Percentiles rank a stretch among this genome's conserved stretches.
phyloP scores from a whole-genome alignment of 768 basidiomycete genomes.

The Heimioporus sp. region DNA sequence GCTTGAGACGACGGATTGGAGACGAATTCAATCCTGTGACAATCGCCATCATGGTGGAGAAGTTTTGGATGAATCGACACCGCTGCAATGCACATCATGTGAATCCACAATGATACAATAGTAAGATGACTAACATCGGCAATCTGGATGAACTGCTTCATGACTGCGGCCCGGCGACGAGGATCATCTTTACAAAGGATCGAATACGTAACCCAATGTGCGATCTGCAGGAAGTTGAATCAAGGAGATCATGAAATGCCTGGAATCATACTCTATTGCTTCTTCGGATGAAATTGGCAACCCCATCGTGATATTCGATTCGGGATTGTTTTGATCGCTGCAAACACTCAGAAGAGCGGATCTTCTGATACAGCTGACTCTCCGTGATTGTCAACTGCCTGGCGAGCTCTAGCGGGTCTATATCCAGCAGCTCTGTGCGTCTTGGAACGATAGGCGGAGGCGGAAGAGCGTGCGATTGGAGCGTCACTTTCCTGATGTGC shows the following conservation, averaged over 20 bases:
- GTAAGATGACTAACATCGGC: slow-evolving; percentile 50
- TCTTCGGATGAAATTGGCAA: slow-evolving; percentile 55
- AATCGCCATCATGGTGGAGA: slow-evolving; percentile 65
- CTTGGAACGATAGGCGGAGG: slow-evolving; percentile 47
- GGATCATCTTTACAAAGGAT: slow-evolving; percentile 56
- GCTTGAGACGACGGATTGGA: slow-evolving; percentile 60
- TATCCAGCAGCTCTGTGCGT: slow-evolving; percentile 54
- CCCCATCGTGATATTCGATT: slow-evolving; percentile 46
- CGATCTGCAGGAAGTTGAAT: slow-evolving; percentile 36
- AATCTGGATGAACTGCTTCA: slow-evolving; percentile 66
- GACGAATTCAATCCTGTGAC: slow-evolving; percentile 67
- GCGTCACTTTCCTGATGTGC: slow-evolving; percentile 35
- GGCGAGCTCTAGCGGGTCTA: slow-evolving; percentile 63
- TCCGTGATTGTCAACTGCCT: slow-evolving; percentile 69
- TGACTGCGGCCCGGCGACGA: slow-evolving; percentile 54
- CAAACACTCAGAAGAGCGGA: slow-evolving; percentile 60
- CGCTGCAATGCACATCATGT: slow-evolving; percentile 40
- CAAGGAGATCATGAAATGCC: background rate
- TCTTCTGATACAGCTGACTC: slow-evolving; percentile 54
- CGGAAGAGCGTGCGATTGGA: slow-evolving; percentile 39
- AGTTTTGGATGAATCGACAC: slow-evolving; percentile 63
- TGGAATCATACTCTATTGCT: slow-evolving; percentile 47
- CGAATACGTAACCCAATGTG: slow-evolving; percentile 59
- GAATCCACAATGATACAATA: background rate
- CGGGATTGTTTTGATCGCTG: slow-evolving; percentile 50